Evolutionary conservation across 768 basidiomycete genomes (phyloP), one percentile per base, ranked within the genome.

Genomic region (Piloderma croceum): DNA sequence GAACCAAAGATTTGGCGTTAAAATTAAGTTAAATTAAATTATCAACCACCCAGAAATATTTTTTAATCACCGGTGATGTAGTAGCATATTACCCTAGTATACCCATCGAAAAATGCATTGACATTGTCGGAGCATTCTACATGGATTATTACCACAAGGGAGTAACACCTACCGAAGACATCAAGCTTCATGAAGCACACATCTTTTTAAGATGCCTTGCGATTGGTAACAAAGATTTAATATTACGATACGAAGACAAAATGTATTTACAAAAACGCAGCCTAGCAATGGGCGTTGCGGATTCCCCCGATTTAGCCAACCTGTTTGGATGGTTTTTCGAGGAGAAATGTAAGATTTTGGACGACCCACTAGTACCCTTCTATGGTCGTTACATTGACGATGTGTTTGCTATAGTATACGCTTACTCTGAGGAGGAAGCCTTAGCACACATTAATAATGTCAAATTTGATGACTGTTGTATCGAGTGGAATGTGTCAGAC

Each of bases 11-110:
- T 33, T 41, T 63, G 54, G 57, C 47, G 47, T 43, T 47, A 49
- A 60, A 58, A 58, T 57, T 62, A 40, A 59, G 51, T 44, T 41
- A 59, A 24, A 15, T 58, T 18, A 32, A 34, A 41, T 24, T 42
- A 12, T 17, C 24, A 11, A 23, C 39, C 4, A 3, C 19, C 11
- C 38, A 47, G 3, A 37, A 42, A 15, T 49, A 32, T 17, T 62
- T 29, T 20, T 41, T 64, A 7, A 57, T 63, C 1, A 56, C 58
- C 3, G 60, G 63, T 21, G 62, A 64, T 46, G 54, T 64, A n/a
- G n/a, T n/a, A n/a, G n/a, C n/a, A n/a, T n/a, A n/a, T n/a, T n/a
- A n/a, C n/a, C n/a, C n/a, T n/a, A 31, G 59, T 61, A 48, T 64
- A 5, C 45, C 54, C 7, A 6, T 53, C 0, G 31, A 52, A 11